Evolutionary conservation across 2,329 filamentous ascomycete species (phyloP), one percentile per base, ranked within the genome.

Genomic region (Paradendryphiella salina): DNA sequence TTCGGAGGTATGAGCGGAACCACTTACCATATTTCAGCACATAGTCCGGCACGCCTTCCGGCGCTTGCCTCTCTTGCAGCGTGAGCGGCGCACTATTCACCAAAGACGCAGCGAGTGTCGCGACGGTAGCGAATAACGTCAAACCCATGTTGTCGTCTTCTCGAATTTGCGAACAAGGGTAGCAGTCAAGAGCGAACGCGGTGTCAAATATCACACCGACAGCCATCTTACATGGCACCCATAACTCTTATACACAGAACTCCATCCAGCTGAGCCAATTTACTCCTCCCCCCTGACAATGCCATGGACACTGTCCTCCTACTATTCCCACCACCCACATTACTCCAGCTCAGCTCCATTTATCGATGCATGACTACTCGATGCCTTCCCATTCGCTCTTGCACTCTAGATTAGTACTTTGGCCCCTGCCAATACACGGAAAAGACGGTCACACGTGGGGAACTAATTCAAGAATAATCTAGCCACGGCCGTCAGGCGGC

Each of bases 1-100:
- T 29, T 17, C 23, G 4, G 14, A 20, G 17, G 15, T 18, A 14
- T 23, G 13, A 3, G 9, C 11, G 23, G 10, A 18, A 29, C 9
- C 43, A 55, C 67, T 40, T 44, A 74, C 73, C 73, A 64, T 75
- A 74, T 40, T 70, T 73, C 11, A 74, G 17, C 0, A 74, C 71
- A 59, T 67, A 75, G 18, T 70, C 64, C 10, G 72, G 73, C 0
- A 74, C 61, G n/a, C 61, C 58, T 36, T 32, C 42, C 15, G 61
- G 66, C 11, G 51, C 59, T 20, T 69, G 65, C 40, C 64, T 57
- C 28, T 59, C 39, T 32, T 54, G 37, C 13, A 61, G 32, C 15
- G 50, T 57, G 14, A 60, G 45, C 1, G 67, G 65, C 11, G 57
- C 63, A 18, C 62, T 46, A 5, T 37, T 44, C 8, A 55, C 61